A percentile compares a stretch with the other conserved stretches of the same genome.
Evolutionary conservation across 2,329 filamentous ascomycete genomes (phyloP).

Genomic region (Penicillium sp.): DNA sequence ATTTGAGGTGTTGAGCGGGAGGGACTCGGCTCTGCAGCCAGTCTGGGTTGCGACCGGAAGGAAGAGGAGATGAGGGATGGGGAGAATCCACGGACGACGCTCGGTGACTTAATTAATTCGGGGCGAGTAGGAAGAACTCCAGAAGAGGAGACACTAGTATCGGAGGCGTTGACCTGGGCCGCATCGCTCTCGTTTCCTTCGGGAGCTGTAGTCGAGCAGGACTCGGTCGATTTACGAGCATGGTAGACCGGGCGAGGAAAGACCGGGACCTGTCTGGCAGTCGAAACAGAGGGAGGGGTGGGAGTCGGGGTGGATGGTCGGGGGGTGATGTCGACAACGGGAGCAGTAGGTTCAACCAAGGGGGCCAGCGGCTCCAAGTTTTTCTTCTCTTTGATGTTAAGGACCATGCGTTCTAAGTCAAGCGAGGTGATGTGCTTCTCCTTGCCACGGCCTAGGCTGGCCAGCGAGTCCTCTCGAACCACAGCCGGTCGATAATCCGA

Average conservation of each 20-base stretch:
- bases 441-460: conserved; percentile 63
- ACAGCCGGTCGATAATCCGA: conserved; percentile 58
- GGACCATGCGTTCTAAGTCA: conserved; percentile 89
- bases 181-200: conserved; percentile 45
- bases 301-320: conserved; percentile 41
- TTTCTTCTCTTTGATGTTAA: conserved; percentile 81
- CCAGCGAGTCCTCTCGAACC: conserved; percentile 51
- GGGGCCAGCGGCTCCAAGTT: conserved; percentile 55
- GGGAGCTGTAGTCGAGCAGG: conserved; percentile 54
- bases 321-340: conserved; percentile 42
- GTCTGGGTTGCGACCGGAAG: conserved; percentile 56
- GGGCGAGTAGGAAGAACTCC: conserved; percentile 37
- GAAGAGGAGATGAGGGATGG: conserved; percentile 68
- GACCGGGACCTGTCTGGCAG: conserved; percentile 31
- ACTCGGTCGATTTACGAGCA: conserved; percentile 49
- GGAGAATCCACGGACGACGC: conserved; percentile 80
- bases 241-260: conserved; percentile 24
- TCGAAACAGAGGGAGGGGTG: conserved; percentile 30
- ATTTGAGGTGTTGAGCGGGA: conserved; percentile 60
- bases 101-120: conserved; percentile 56
- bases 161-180: conserved; percentile 45
- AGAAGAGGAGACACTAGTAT: conserved; percentile 58
- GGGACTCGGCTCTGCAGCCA: conserved; percentile 47
- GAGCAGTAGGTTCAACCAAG: conserved; percentile 39
- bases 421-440: conserved; percentile 90